Evolutionary conservation across 169 alveolate species (phyloP).

Genomic region (Plasmodium falciparum): DNA sequence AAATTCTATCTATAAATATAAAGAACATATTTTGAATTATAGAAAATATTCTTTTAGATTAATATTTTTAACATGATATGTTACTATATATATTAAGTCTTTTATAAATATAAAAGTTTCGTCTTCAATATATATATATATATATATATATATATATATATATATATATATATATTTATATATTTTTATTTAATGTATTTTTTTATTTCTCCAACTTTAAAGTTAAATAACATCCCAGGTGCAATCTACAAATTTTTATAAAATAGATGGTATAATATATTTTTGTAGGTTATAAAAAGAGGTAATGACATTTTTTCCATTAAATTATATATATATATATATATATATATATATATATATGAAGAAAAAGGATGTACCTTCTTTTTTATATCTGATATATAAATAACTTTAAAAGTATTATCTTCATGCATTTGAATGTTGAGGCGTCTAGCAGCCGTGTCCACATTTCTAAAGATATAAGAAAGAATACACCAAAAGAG

Average conservation of each 20-base stretch:
- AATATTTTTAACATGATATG: not conserved
- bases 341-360: too few relatives aligned
- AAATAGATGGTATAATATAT: not conserved
- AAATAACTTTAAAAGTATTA: slow-evolving; percentile 21
- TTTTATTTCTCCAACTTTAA: slow-evolving; percentile 33
- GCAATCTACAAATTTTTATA: slow-evolving; percentile 42
- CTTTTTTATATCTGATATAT: slow-evolving; percentile 52
- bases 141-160: not conserved
- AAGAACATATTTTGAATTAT: not conserved
- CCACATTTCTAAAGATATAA: slow-evolving; percentile 34
- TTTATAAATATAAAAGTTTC: not conserved
- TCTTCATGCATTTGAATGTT: slow-evolving; percentile 18
- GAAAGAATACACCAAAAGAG: not conserved
- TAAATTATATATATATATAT: too few relatives aligned
- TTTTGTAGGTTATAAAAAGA: too few relatives aligned
- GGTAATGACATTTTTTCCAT: not conserved
- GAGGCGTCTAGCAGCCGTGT: slow-evolving; percentile 31
- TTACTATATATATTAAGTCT: not conserved
- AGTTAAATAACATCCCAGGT: slow-evolving; percentile 68
- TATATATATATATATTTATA: not conserved
- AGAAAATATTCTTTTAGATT: not conserved
- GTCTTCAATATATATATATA: not conserved
- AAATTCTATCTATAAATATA: slow-evolving; percentile 28
- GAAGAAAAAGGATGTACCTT: slow-evolving; percentile 29
- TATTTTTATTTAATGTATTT: not conserved